Base-by-base conservation (phyloP, 2,329 filamentous ascomycete species). In the Botryotinia globosa region DNA sequence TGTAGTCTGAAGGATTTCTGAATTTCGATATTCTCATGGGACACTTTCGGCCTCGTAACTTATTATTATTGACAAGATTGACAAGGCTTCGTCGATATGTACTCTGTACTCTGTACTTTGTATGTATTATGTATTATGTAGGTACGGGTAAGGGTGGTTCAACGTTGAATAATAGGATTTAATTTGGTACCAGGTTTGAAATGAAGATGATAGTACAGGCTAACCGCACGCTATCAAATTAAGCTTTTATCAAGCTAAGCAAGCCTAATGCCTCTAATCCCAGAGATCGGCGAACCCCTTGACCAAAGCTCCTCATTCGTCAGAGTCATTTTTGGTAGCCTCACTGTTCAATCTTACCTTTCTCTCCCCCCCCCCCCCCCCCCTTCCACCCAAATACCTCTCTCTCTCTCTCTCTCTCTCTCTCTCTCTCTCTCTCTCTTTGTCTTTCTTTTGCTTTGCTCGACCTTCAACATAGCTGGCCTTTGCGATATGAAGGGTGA, bases 401-500 rank as follows among this genome's bases (percentile, higher is more conserved):
- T 51, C 42, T 63, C 73, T 37, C 44, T 65, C 39, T 48, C 58
- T 63, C 42, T 20, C 44, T 51, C 42, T 63, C 73, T 37, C 44
- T 65, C 39, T 48, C 58, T 63, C 42, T 20, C 44, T 51, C 42
- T 63, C 73, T 37, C 44, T 65, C 39, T 48, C 58, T 63, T n/a
- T n/a, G n/a, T n/a, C n/a, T 71, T 65, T 51, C 56, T 65, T 67
- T 32, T 39, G 34, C 37, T 67, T 32, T 39, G 34, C 37, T 58
- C 34, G 18, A 25, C 48, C 48, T 67, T 67, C 34, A 67, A 42
- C 16, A 42, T 67, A 56, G 48, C 65, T 67, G 25, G 20, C 18
- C 61, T 71, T 18, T 34, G 63, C 20, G 70, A 51, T 58, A 73
- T 77, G 75, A 58, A 39, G 71, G 29, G 68, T 63, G 18, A 72